Evolutionary conservation across 768 basidiomycete species (phyloP), one percentile per base, ranked within the genome.

Genomic region (Calocybe indica): DNA sequence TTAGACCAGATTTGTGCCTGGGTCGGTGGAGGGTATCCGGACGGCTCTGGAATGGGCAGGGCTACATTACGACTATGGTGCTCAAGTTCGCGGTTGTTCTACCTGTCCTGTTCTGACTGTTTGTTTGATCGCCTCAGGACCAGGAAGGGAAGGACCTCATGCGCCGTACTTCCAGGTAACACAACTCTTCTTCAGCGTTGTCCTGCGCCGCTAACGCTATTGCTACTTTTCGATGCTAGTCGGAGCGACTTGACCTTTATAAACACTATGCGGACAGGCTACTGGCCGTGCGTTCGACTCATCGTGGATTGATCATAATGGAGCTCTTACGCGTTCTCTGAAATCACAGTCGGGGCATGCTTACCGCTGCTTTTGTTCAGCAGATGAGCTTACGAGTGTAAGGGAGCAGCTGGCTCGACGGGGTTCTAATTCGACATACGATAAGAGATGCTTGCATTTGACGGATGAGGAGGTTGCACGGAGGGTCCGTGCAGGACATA

Each of bases 301-400:
- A 12, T 43, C 43, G 37, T 14, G 29, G 41, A 39, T 46, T 13
- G 39, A 22, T 47, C 35, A 11, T 10, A 28, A 12, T 31, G 31
- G 11, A 30, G 37, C 8, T 31, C 5, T 28, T 40, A 40, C 29
- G 30, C 8, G 29, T 33, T 7, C 42, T 39, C 45, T 46, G 22
- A 33, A 15, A 42, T 33, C 48, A 39, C 52, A 97, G 93, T 76
- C 79, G 37, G 91, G 87, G 4, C 80, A 88, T 49, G 95, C 94
- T 6, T 99, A 99, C 62, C 84, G 90, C 13, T 98, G 96, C 64
- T 98, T 98, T 71, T 97, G 95, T 64, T 78, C 86, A 1, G 71
- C 81, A 0, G 83, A 88, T 51, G 78, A 79, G 40, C 74, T 98
- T 3, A 62, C 78, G 0, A 70, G 73, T 8, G 88, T 82, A 12